phyloP scores from a whole-genome alignment of 1,139 yeast genomes.

The Insectozyma bohioensis region DNA sequence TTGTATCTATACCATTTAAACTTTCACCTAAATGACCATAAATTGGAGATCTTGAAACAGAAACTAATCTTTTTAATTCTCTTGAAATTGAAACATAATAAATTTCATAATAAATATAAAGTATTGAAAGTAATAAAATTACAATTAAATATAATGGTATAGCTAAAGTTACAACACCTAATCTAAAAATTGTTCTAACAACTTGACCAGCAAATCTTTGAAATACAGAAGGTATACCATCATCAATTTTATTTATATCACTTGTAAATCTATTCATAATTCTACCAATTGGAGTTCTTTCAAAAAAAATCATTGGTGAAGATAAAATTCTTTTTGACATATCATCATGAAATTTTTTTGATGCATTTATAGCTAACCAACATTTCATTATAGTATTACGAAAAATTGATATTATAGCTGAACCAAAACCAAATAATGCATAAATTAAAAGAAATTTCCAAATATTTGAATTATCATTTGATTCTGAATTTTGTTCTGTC shows the following conservation, averaged over 20 bases:
- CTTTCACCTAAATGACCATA: conserved; percentile 66
- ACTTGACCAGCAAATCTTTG: conserved; percentile 37
- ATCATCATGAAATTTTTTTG: conserved; percentile 28
- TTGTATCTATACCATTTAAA: conserved; percentile 58
- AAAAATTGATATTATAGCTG: conserved; percentile 22
- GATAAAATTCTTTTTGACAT: conserved; percentile 29
- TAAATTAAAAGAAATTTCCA: conserved; percentile 25
- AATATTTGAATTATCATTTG: conserved; percentile 22
- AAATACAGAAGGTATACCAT: conserved; percentile 26
- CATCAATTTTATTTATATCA: conserved; percentile 29
- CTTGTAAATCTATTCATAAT: conserved; percentile 34
- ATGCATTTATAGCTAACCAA: conserved; percentile 27
- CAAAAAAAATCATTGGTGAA: conserved; percentile 38
- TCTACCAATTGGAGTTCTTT: conserved; percentile 35
- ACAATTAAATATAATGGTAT: conserved; percentile 20
- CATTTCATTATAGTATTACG: conserved; percentile 29
- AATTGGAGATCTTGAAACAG: conserved; percentile 50
- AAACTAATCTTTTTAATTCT: conserved; percentile 31
- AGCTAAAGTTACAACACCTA: conserved; percentile 44
- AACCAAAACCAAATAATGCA: conserved; percentile 25
- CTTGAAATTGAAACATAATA: conserved; percentile 32
- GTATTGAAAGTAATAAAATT: conserved; percentile 22
- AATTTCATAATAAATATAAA: conserved; percentile 27
- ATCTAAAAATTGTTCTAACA: conserved; percentile 46
- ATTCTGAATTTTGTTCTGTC: conserved; percentile 28